Evolutionary conservation across 2,329 filamentous ascomycete genomes (phyloP).

Genomic region (Penicillium sp.): DNA sequence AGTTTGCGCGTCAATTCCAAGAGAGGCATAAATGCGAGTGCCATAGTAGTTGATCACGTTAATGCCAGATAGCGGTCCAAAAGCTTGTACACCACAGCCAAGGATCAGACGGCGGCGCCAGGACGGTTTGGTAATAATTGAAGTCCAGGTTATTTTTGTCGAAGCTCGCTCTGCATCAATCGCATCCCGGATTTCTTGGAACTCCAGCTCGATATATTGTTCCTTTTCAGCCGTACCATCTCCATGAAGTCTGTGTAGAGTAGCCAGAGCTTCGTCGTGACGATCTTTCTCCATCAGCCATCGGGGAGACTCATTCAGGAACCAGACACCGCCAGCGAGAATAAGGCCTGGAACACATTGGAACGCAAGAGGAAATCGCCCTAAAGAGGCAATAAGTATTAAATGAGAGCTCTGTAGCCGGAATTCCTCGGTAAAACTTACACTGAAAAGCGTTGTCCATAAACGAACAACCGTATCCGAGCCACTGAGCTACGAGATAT

Average conservation of each 20-base stretch:
- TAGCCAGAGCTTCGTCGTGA: conserved; percentile 24
- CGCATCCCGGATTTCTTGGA: conserved; percentile 43
- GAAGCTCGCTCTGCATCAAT: conserved; percentile 43
- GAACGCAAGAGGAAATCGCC: conserved; percentile 48
- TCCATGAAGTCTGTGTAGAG: conserved; percentile 22
- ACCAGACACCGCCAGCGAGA: conserved; percentile 34
- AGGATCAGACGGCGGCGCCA: conserved; percentile 53
- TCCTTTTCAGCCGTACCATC: conserved; percentile 21
- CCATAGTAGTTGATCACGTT: conserved; percentile 53
- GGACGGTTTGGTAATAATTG: conserved; percentile 48
- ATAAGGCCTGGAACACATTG: conserved; percentile 45
- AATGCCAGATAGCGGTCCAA: conserved; percentile 53
- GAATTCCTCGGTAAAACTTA: conserved; percentile 1
- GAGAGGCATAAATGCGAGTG: conserved; percentile 47
- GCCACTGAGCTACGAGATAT: conserved; percentile 44
- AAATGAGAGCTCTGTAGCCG: not conserved
- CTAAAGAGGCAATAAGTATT: conserved; percentile 3
- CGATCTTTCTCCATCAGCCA: conserved; percentile 32
- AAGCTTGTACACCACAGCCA: conserved; percentile 52
- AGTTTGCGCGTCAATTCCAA: conserved; percentile 49
- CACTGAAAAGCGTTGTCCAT: conserved; percentile 14
- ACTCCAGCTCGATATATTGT: conserved; percentile 43
- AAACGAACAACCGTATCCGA: conserved; percentile 42
- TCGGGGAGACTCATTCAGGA: conserved; percentile 35
- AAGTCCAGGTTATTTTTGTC: conserved; percentile 39